These are phyloP conservation scores for Euphrasia arctica DNA, from an alignment of 305 asterid genomes.

Conservation along the genomic window DNA sequence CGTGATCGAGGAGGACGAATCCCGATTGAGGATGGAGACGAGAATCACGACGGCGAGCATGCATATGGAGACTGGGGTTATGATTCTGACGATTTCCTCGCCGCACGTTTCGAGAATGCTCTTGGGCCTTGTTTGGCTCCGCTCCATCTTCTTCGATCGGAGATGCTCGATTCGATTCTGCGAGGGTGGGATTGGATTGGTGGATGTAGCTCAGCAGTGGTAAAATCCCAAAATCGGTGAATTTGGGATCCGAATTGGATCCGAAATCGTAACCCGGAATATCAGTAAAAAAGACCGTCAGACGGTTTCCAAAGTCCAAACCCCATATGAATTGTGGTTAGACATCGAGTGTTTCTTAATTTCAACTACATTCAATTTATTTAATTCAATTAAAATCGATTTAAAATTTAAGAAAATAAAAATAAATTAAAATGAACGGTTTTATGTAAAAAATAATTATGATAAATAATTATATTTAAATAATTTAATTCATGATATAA, in stretches of 20 bases:
- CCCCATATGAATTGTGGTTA: too few species aligned
- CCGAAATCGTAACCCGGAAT: neutral
- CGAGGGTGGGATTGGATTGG: neutral
- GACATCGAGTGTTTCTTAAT: too few species aligned
- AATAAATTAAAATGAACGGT: too few species aligned
- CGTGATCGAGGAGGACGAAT: conserved; percentile 42
- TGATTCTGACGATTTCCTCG: conserved; percentile 83
- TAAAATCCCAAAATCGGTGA: neutral
- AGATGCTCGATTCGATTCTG: neutral
- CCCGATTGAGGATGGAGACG: conserved; percentile 60
- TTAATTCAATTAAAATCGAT: too few species aligned
- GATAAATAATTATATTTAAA: too few species aligned
- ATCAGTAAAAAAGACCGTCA: too few species aligned
- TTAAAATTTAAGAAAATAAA: too few species aligned
- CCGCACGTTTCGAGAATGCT: conserved; percentile 71
- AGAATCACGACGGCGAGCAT: conserved; percentile 80
- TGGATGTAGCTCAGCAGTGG: neutral
- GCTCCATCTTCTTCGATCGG: conserved; percentile 53
- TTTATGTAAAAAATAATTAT: too few species aligned
- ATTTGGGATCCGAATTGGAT: neutral
- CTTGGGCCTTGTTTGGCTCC: conserved; percentile 45
- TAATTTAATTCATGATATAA: too few species aligned
- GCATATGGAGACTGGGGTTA: conserved; percentile 91
- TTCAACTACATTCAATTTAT: too few species aligned
- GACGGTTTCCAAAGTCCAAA: too few species aligned